Evolutionary conservation across 176 grass and related monocot species (phyloP), one percentile per base, ranked within the genome.

Genomic region (Neostapfia colusana): DNA sequence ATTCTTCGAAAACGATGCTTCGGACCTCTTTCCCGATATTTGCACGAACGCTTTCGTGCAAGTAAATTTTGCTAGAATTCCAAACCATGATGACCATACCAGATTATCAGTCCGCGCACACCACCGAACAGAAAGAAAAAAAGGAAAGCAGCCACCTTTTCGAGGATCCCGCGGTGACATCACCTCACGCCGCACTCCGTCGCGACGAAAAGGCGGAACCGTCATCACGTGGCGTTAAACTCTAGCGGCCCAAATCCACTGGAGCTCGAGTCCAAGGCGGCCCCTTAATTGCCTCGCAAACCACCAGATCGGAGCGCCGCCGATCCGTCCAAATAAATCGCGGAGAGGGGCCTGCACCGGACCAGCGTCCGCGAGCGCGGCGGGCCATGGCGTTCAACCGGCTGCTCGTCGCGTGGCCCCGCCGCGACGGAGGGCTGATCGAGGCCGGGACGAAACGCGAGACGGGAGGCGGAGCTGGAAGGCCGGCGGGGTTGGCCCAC

Each of bases 201-300:
- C 7, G 3, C 21, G 23, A 35, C 21, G 17, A 13, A 10, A 63
- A 46, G 26, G 25, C 40, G 3, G 31, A 3, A 62, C 39, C 49
- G 27, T 31, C 1, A 24, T 80, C 83, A 34, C 51, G 24, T 80
- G 76, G 23, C 18, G 51, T 16, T 58, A 73, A 66, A 79, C 1
- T 73, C 68, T 46, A 49, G 41, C 50, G 40, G 51, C 28, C 28
- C 39, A 15, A 44, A 59, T 35, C 63, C 28, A 54, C 65, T 38
- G 53, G 31, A 31, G 31, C 74, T 62, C 73, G 7, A 76, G n/a
- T 76, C 74, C 74, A 76, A 31, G 36, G 16, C 54, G 46, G 25
- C 2, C 48, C 48, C 31, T 72, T 72, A 72, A 56, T 36, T 56
- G 49, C 70, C 70, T 13, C 31, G 58, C 57, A 76, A 75, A 35